Conservation (phyloP, 805 yeast species). For the Hanseniaspora nectarophila region DNA sequence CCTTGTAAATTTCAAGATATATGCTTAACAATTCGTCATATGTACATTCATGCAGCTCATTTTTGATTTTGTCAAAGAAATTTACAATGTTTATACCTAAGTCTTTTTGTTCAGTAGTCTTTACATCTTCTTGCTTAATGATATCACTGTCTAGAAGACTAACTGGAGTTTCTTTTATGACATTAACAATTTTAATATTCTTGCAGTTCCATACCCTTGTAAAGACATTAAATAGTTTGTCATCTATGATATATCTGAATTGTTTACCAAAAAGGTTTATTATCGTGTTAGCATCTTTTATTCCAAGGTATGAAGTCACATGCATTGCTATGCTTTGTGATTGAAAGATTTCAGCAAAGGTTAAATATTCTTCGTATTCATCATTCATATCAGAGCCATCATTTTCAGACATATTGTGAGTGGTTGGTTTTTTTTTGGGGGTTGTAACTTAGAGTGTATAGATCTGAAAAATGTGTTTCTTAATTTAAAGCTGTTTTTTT, state of each 20-base stretch:
- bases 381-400: neutral
- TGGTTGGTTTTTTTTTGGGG: neutral
- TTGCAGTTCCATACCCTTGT: conserved; percentile 1
- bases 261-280: neutral
- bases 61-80: neutral
- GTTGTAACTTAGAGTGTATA: too few relatives aligned
- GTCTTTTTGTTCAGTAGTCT: neutral
- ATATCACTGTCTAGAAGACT: neutral
- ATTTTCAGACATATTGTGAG: too few relatives aligned
- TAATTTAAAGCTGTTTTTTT: neutral
- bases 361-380: conserved; percentile 3
- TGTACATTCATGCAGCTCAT: neutral
- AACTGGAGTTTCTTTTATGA: neutral
- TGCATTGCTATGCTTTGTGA: neutral
- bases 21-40: neutral
- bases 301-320: neutral
- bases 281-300: neutral
- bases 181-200: neutral
- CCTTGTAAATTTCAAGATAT: neutral
- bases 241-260: conserved; percentile 1
- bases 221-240: conserved; percentile 5
- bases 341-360: conserved; percentile 9
- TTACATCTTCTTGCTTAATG: neutral
- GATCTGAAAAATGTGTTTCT: neutral
- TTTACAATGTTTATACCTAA: neutral